Base-by-base conservation (phyloP, 1,284 basidiomycete genomes). In the Cryptococcus neoformans region DNA sequence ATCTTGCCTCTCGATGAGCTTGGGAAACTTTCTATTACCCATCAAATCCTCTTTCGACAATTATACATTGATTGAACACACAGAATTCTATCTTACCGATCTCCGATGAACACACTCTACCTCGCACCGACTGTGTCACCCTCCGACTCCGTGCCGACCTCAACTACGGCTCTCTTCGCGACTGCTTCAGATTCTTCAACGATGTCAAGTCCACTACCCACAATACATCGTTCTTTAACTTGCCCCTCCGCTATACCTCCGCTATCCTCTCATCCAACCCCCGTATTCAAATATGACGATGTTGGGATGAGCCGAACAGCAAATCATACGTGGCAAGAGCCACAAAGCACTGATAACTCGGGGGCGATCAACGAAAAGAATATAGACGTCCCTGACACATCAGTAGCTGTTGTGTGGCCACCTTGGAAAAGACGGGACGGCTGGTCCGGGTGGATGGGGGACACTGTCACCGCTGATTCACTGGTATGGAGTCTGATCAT, bases 401-500 rank as follows among this genome's bases (percentile, higher is more conserved):
- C 28, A 4, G 6, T 16, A 41, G 11, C 40, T 47, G 21, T 35
- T 8, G 51, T 62, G 8, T 59, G 50, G 47, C 54, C 54, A 38
- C 65, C 65, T 7, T 65, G 65, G 65, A 60, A 53, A 10, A 38
- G 63, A 35, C 28, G 51, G 8, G 60, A 67, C 37, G 60, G 63
- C 8, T 67, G 62, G 67, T 42, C 51, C 12, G 58, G 62, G 3
- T 74, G 71, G 71, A 62, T 62, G 41, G 53, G 49, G 17, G 68
- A 73, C 55, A 63, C 54, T 12, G 64, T 74, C 16, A 59, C 56
- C 14, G 60, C 68, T 1, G 46, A 50, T 3, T 52, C 64, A 11
- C 52, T 75, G 44, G 68, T 75, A 2, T 59, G 64, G 1, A 62
- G 67, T 3, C 56, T 75, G 17, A 60, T 73, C 35, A 51, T 67